Base-by-base conservation (phyloP, 2,329 filamentous ascomycete species). In the Ceratocystis diversiconidia region DNA sequence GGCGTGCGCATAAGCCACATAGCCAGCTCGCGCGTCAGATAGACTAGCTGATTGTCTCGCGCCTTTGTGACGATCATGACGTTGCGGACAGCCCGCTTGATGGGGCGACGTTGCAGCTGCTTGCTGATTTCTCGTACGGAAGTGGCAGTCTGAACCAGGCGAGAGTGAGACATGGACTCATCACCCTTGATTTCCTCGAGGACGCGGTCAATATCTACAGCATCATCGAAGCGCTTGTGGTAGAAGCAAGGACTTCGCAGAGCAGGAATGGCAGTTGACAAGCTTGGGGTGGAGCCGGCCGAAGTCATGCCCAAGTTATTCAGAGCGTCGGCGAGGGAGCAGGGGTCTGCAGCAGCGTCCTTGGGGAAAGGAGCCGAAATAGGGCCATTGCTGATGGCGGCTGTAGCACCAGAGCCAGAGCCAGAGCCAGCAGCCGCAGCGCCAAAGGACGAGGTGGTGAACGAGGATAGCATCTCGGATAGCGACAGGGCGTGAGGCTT, bases 51-150 rank as follows among this genome's bases (percentile, higher is more conserved):
- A 73, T 99, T 97, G 77, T 99, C 94, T 69, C 94, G 85, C 25
- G 94, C 94, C 76, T 97, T 99, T 68, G 94, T 99, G 69, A 99
- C 90, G 72, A 99, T 96, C 94, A 99, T 97, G 72, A 99, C 84
- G 74, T 90, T 96, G 72, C 85, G 85, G 60, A 99, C 92, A 10
- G 92, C 92, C 70, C 92, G 87, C 76, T 89, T 94, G 75, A 97
- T 90, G 25, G 94, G 92, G 50, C 90, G 85, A 65, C 92, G 85
- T 77, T 96, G 92, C 67, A 99, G 81, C 76, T 97, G 94, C 75
- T 95, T 92, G 17, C 91, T 95, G 12, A 99, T 92, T 76, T 99
- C 94, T 64, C 94, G 86, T 22, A 99, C 94, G 60, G 91, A 89
- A 0, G 90, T 95, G 62, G 94, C 94, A 0, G 94, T 99, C 78